Conservation (phyloP, 1,284 basidiomycete species). For the Ceratobasidium sp. region DNA sequence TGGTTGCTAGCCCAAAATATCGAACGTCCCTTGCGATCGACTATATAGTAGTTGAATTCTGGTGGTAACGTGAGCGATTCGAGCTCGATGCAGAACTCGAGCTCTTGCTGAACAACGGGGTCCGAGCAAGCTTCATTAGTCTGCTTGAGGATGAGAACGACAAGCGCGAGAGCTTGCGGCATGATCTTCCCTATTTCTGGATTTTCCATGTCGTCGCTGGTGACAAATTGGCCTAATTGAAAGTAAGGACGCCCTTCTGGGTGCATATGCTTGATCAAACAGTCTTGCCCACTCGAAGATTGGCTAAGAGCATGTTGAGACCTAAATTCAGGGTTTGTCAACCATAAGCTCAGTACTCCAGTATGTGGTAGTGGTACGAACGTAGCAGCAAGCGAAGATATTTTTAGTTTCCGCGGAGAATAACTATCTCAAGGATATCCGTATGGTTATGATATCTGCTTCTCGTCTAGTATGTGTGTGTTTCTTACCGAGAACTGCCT, state of each 20-base stretch:
- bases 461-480: too few relatives aligned
- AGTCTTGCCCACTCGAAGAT: not conserved
- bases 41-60: slow-evolving; percentile 47
- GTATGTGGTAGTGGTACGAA: slow-evolving; percentile 1
- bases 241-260: slow-evolving; percentile 40
- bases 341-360: not conserved
- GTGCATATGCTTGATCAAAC: not conserved
- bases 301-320: not conserved
- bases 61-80: slow-evolving; percentile 6
- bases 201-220: slow-evolving; percentile 31
- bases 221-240: slow-evolving; percentile 27
- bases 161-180: not conserved
- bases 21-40: slow-evolving; percentile 28
- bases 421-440: too few relatives aligned
- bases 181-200: not conserved
- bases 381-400: not conserved
- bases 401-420: not conserved
- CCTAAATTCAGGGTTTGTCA: not conserved
- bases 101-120: not conserved
- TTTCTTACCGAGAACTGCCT: slow-evolving; percentile 18
- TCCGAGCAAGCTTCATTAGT: not conserved
- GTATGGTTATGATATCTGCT: too few relatives aligned
- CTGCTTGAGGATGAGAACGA: not conserved
- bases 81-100: slow-evolving; percentile 37
- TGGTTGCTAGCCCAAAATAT: slow-evolving; percentile 43